Evolutionary conservation across 2,329 filamentous ascomycete species (phyloP).

Genomic region (Neonectria sp.): DNA sequence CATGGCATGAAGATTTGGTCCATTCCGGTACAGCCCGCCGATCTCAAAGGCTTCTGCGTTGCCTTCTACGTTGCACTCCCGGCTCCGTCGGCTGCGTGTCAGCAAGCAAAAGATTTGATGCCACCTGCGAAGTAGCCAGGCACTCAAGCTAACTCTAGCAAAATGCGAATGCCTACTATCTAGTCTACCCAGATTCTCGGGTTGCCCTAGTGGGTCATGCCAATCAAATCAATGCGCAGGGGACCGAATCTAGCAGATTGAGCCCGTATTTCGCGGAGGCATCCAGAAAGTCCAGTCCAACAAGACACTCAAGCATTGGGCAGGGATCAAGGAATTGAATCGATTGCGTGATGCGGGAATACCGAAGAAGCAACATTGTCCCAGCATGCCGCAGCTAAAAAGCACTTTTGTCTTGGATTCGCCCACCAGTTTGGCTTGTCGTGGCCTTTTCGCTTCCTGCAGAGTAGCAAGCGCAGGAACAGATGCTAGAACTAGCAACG

Average conservation of each 20-base stretch:
- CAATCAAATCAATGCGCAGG: constrained; percentile 1
- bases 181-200: not conserved
- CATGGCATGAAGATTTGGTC: constrained; percentile 21
- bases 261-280: not conserved
- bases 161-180: not conserved
- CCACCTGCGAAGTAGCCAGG: not conserved
- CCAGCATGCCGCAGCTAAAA: not conserved
- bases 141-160: not conserved
- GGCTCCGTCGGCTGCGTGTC: not conserved
- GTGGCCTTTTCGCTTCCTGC: not conserved
- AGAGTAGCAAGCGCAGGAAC: not conserved
- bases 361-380: constrained; percentile 4
- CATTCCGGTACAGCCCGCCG: not conserved
- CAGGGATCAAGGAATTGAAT: not conserved
- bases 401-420: not conserved
- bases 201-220: not conserved
- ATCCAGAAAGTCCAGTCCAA: constrained; percentile 7
- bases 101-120: not conserved
- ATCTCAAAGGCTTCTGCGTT: not conserved
- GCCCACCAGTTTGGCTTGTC: not conserved
- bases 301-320: not conserved
- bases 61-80: not conserved
- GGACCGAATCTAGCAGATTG: constrained; percentile 3
- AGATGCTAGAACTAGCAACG: not conserved
- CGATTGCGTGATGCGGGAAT: not conserved